Evolutionary conservation across 1,139 yeast genomes (phyloP).

Genomic region (Candida gigantensis): DNA sequence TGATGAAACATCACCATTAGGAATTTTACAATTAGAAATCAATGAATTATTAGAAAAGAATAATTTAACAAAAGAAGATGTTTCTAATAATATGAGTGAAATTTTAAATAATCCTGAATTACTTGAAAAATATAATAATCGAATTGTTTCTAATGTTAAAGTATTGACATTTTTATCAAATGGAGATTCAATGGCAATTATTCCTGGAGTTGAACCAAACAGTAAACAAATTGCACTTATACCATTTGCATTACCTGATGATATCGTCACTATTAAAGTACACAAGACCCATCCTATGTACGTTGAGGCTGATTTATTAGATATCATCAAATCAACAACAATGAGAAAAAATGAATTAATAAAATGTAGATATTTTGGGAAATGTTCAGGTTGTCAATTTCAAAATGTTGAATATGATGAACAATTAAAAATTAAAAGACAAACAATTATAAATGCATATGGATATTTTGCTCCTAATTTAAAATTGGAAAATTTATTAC

Average conservation of each 20-base stretch:
- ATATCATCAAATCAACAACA: constrained; percentile 47
- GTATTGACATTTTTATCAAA: constrained; percentile 64
- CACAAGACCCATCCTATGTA: constrained; percentile 77
- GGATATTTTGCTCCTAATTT: constrained; percentile 64
- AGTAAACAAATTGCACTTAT: constrained; percentile 56
- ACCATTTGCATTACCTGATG: constrained; percentile 91
- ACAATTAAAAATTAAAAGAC: constrained; percentile 70
- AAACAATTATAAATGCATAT: constrained; percentile 81
- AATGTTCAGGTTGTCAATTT: constrained; percentile 84
- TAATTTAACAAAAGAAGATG: constrained; percentile 45
- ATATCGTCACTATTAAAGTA: constrained; percentile 64
- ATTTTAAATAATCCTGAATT: constrained; percentile 61
- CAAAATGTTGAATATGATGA: constrained; percentile 74
- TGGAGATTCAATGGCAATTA: constrained; percentile 76
- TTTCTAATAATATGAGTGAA: constrained; percentile 62
- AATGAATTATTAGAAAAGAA: constrained; percentile 52
- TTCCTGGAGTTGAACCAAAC: constrained; percentile 54
- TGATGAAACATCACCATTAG: constrained; percentile 80
- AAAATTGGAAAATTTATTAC: constrained; percentile 43
- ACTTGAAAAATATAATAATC: constrained; percentile 52
- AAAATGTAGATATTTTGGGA: constrained; percentile 47
- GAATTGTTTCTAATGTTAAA: constrained; percentile 58
- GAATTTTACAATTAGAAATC: constrained; percentile 77
- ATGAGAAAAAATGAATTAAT: constrained; percentile 54
- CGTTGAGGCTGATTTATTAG: constrained; percentile 73